Base-by-base conservation (phyloP, 257 asterid species). In the Gardenia jasminoides region DNA sequence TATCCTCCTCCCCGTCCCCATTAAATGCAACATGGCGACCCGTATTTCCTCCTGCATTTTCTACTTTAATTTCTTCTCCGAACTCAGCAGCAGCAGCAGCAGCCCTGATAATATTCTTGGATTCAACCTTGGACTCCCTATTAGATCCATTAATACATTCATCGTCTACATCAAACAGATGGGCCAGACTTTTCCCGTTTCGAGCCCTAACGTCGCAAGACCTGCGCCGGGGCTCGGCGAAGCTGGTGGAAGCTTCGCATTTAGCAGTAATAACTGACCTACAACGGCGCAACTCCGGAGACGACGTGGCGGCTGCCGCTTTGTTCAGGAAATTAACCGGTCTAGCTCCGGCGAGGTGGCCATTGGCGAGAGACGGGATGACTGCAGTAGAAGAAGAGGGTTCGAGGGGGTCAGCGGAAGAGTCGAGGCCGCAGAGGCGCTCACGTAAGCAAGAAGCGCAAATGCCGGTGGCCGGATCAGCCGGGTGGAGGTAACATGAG, bases 381-480 rank as follows among this genome's bases (percentile, higher is more conserved):
- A 64, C 15, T 36, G 83, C 33, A 26, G 65, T 22, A 44, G 84
- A 72, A 22, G 83, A 26, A 16, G 88, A 71, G 66, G 72, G 66
- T 20, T 61, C 80, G 3, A 54, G 56, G 1, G 30, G 68, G 41
- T 78, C 81, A 62, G 24, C 80, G 54, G 83, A 80, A 12, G 88
- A 54, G 78, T 94, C 97, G 75, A 96, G 92, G 33, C 90, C 92
- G 69, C 89, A 87, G 82, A 96, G 97, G 67, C 98, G 99, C 26
- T 96, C 98, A 6, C 98, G 93, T 76, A 96, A 91, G 84, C 99
- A 96, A 1, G 98, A 86, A 52, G 99, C 94, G 88, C 99, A 96
- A 78, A 96, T 91, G 69, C 99, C 99, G 78, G 97, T 84, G 78
- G 82, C 76, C 6, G 94, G 90, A 47, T 93, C 97, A 72, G 87